Conservation (phyloP, 768 basidiomycete species). For the Lentinula sp. region DNA sequence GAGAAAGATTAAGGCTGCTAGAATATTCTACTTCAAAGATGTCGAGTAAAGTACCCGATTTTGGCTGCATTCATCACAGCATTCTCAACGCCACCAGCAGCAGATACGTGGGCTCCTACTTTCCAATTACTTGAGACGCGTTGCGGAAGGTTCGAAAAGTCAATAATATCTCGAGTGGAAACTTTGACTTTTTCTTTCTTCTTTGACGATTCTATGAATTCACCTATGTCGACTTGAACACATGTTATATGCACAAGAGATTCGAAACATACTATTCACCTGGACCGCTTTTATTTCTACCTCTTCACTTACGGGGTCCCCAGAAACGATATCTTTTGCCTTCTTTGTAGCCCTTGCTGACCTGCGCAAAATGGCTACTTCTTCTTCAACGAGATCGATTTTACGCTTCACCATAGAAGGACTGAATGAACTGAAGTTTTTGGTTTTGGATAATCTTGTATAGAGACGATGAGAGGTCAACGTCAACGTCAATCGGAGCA, state of each 20-base stretch:
- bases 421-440: neutral
- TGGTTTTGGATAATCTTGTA: neutral
- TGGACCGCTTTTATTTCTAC: neutral
- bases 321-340: neutral
- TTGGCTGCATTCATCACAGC: conserved; percentile 62
- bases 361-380: neutral
- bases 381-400: neutral
- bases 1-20: neutral
- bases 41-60: conserved; percentile 45
- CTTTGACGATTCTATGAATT: neutral
- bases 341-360: neutral
- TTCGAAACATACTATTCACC: neutral
- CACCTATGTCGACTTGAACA: neutral
- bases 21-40: neutral
- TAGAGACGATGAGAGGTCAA: neutral
- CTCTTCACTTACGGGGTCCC: neutral
- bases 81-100: conserved; percentile 76
- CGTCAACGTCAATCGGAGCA: too few species aligned
- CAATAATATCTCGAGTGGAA: neutral
- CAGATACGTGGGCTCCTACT: conserved; percentile 81
- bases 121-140: conserved; percentile 46
- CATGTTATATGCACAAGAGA: neutral
- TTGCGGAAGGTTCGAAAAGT: conserved; percentile 1
- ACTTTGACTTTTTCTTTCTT: neutral
- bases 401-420: neutral